A percentile compares a stretch with the other conserved stretches of the same genome.
Conservation (phyloP, 2,329 filamentous ascomycete species). For the Rhexocercosporidium sp. region DNA sequence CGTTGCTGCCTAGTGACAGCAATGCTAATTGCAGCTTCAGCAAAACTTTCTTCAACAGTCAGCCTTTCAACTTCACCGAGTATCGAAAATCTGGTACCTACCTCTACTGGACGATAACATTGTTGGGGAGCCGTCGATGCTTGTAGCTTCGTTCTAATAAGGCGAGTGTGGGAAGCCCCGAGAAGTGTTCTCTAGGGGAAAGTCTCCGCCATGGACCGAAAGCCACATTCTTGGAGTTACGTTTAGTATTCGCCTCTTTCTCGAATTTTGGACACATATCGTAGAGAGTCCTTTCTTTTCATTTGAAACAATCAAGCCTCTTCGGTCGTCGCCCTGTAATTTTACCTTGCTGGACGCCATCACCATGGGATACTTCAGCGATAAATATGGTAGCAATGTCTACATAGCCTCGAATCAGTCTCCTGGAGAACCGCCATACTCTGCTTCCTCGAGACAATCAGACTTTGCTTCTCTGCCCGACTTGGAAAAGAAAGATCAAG, state of each 20-base stretch:
- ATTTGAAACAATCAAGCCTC: neutral
- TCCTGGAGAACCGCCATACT: slow-evolving; percentile 7
- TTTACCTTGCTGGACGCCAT: too few species aligned
- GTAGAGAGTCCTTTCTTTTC: neutral
- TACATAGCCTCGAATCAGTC: slow-evolving; percentile 51
- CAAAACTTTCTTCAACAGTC: too few species aligned
- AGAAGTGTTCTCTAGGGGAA: neutral
- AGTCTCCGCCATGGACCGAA: neutral
- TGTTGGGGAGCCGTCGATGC: too few species aligned
- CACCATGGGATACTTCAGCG: slow-evolving; percentile 20
- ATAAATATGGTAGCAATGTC: slow-evolving; percentile 36
- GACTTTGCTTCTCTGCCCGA: slow-evolving; percentile 16
- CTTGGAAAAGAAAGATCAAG: slow-evolving; percentile 26
- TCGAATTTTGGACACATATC: neutral
- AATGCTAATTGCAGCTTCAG: too few species aligned
- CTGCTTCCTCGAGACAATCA: slow-evolving; percentile 8
- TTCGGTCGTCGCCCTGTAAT: neutral
- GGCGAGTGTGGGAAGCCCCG: too few species aligned
- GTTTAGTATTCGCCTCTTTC: neutral
- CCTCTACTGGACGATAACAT: too few species aligned
- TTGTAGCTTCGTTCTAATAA: too few species aligned
- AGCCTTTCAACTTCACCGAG: too few species aligned
- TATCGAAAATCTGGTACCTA: too few species aligned
- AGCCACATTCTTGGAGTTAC: neutral
- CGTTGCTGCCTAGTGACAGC: too few species aligned